Evolutionary conservation across 2,329 filamentous ascomycete genomes (phyloP).

Genomic region (Aureobasidium sp.): DNA sequence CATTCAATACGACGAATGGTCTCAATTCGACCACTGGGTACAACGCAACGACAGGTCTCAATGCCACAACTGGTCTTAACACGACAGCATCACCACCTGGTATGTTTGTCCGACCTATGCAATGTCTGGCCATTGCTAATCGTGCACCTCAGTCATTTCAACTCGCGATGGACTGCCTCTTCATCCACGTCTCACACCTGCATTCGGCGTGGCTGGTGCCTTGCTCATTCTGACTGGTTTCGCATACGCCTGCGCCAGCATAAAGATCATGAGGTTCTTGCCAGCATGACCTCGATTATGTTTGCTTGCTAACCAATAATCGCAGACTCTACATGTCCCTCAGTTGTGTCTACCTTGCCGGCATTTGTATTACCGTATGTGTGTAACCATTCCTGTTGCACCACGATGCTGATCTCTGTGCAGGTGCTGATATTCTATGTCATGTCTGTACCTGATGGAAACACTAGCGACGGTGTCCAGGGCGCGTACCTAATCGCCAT

Average conservation of each 20-base stretch:
- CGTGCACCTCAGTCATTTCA: not conserved
- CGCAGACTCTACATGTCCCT: slow-evolving; percentile 64
- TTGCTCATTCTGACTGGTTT: slow-evolving; percentile 68
- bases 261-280: slow-evolving; percentile 57
- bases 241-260: slow-evolving; percentile 67
- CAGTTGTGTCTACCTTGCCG: slow-evolving; percentile 66
- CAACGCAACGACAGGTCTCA: not conserved
- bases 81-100: not conserved
- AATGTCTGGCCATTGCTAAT: not conserved
- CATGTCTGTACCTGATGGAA: slow-evolving; percentile 38
- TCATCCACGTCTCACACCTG: slow-evolving; percentile 68
- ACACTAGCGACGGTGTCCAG: slow-evolving; percentile 63
- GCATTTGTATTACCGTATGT: slow-evolving; percentile 60
- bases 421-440: slow-evolving; percentile 75
- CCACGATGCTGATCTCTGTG: slow-evolving; percentile 19
- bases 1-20: not conserved
- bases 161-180: slow-evolving; percentile 53
- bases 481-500: slow-evolving; percentile 80
- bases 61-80: not conserved
- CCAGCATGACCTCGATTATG: slow-evolving; percentile 30
- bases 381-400: slow-evolving; percentile 18
- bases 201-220: slow-evolving; percentile 69
- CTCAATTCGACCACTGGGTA: not conserved
- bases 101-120: not conserved
- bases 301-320: slow-evolving; percentile 23